A percentile compares a stretch with the other conserved stretches of the same genome.
Conservation (phyloP, 2,329 filamentous ascomycete species). For the Fusarium falciforme region DNA sequence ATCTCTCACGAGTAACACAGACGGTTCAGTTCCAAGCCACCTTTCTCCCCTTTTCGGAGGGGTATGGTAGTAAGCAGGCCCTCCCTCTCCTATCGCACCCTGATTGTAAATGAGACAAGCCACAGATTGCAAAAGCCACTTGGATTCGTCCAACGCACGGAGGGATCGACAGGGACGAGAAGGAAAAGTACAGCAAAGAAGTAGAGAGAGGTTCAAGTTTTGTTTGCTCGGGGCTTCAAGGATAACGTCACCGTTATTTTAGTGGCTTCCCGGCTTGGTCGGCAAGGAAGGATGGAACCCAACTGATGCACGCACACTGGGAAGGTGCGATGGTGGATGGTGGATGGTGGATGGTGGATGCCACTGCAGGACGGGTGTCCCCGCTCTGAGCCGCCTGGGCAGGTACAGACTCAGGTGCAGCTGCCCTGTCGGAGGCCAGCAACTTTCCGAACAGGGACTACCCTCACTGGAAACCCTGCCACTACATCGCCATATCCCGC, state of each 20-base stretch:
- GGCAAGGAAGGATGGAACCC: background rate
- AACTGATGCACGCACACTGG: background rate
- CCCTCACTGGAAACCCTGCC: background rate
- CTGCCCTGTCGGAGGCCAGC: background rate
- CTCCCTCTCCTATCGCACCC: background rate
- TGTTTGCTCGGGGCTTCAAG: background rate
- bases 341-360: background rate
- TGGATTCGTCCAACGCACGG: background rate
- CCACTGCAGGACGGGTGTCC: background rate
- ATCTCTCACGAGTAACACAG: background rate
- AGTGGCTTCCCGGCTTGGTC: background rate
- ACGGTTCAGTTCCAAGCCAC: background rate
- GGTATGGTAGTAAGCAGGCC: background rate
- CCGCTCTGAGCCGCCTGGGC: background rate
- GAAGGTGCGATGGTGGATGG: background rate
- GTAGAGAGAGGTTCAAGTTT: background rate
- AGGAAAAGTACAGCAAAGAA: background rate
- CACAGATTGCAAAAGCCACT: background rate
- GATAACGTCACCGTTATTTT: constrained; percentile 2
- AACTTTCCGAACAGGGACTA: background rate
- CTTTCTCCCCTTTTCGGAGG: background rate
- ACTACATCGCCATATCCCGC: background rate
- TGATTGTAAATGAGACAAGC: background rate
- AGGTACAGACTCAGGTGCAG: background rate
- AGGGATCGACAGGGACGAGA: constrained; percentile 1